phyloP scores from a whole-genome alignment of 176 grass and related monocot genomes.

The Sorghum bicolor region DNA sequence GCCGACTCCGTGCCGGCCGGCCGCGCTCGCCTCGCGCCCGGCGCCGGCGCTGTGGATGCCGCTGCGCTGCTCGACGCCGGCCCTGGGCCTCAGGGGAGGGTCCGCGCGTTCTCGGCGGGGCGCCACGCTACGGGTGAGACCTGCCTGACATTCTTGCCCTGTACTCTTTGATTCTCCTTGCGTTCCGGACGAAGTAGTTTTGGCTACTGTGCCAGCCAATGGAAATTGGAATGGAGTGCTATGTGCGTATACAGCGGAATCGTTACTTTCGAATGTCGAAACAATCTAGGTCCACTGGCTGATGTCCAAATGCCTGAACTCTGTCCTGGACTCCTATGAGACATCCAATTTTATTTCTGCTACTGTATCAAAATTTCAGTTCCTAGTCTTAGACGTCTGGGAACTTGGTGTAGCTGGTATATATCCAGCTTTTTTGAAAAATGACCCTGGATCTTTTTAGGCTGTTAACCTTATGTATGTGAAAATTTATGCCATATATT shows the following conservation, averaged over 20 bases:
- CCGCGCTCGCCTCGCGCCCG: neutral
- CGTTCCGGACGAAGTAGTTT: neutral
- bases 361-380: neutral
- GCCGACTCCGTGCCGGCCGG: neutral
- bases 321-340: neutral
- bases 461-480: neutral
- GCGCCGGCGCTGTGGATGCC: neutral
- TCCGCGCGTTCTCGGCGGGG: neutral
- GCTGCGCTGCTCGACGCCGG: conserved; percentile 14
- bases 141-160: neutral
- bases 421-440: neutral
- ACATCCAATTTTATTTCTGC: neutral
- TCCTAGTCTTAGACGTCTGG: neutral
- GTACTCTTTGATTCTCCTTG: neutral
- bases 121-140: conserved; percentile 20
- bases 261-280: neutral
- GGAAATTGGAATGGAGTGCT: neutral
- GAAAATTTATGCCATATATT: neutral
- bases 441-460: neutral
- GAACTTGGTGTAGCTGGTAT: neutral
- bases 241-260: neutral
- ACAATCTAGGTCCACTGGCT: neutral
- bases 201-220: too few relatives aligned
- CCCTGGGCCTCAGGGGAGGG: conserved; percentile 11
- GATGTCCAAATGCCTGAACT: neutral